Percentiles rank a stretch among this genome's conserved stretches.
Conservation (phyloP, 2,329 filamentous ascomycete genomes). For the Bipolaris zeicola region DNA sequence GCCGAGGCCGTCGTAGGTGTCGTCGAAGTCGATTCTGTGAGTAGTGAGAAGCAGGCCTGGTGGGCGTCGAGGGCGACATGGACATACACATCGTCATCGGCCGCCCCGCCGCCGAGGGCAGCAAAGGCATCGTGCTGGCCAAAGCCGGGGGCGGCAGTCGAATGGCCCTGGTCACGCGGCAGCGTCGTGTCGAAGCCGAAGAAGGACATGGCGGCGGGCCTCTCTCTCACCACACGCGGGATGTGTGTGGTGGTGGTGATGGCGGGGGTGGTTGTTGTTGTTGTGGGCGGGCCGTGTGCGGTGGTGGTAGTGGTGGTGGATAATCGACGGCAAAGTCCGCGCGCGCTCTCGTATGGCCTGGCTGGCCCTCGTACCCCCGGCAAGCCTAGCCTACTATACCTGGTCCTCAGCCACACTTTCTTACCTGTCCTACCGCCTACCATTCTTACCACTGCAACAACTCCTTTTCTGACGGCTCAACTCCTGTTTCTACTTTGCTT, state of each 20-base stretch:
- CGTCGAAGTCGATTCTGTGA: slow-evolving; percentile 83
- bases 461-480: slow-evolving; percentile 6
- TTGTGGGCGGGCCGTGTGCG: background rate
- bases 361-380: background rate
- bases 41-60: slow-evolving; percentile 52
- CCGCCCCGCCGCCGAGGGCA: slow-evolving; percentile 67
- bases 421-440: background rate
- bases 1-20: slow-evolving; percentile 94
- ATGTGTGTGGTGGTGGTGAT: background rate
- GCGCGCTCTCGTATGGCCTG: too few species aligned
- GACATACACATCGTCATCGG: slow-evolving; percentile 65
- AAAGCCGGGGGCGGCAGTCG: slow-evolving; percentile 76
- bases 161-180: slow-evolving; percentile 67
- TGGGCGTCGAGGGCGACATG: slow-evolving; percentile 45
- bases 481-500: slow-evolving; percentile 7
- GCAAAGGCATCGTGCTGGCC: slow-evolving; percentile 90
- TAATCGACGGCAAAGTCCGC: background rate
- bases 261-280: background rate
- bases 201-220: slow-evolving; percentile 72
- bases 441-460: background rate
- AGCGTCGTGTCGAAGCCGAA: slow-evolving; percentile 82
- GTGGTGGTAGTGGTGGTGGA: background rate
- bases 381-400: background rate
- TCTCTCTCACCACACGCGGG: background rate
- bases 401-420: background rate